Conservation (phyloP, 2,329 filamentous ascomycete genomes). For the Aspergillus fumigatiaffinis region DNA sequence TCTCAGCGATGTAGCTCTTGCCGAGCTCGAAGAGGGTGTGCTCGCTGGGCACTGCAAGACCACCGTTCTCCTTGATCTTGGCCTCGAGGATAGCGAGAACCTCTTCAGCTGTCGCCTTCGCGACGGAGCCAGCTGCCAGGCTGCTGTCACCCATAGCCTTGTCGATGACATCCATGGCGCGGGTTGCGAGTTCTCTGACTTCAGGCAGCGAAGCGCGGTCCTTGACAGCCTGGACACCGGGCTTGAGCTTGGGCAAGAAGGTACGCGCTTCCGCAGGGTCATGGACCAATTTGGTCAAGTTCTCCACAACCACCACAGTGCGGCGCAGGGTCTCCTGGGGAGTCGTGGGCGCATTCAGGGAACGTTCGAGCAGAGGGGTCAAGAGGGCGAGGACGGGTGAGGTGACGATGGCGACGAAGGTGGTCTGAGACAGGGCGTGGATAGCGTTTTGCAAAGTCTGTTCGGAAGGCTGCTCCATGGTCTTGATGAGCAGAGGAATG, state of each 20-base stretch:
- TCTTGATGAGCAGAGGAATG: constrained; percentile 86
- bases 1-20: constrained; percentile 71
- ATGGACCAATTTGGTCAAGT: constrained; percentile 96
- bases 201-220: constrained; percentile 89
- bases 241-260: constrained; percentile 90
- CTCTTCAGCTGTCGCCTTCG: constrained; percentile 64
- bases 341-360: constrained; percentile 85
- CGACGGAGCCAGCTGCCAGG: constrained; percentile 53
- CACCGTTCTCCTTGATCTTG: constrained; percentile 68
- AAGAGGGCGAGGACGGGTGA: constrained; percentile 92
- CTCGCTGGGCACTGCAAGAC: constrained; percentile 60
- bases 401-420: constrained; percentile 95
- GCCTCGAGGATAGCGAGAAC: constrained; percentile 70
- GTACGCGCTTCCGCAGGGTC: constrained; percentile 90
- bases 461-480: constrained; percentile 89
- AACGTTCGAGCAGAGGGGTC: constrained; percentile 89
- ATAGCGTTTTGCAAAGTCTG: constrained; percentile 92
- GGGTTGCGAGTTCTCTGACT: constrained; percentile 81
- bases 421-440: constrained; percentile 92
- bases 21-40: constrained; percentile 60
- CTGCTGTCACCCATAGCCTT: constrained; percentile 78
- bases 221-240: constrained; percentile 84
- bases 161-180: constrained; percentile 81
- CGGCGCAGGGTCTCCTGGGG: constrained; percentile 92
- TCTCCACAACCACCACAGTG: constrained; percentile 94